Evolutionary conservation across 2,329 filamentous ascomycete species (phyloP).

Genomic region (Aspergillus tamarii): DNA sequence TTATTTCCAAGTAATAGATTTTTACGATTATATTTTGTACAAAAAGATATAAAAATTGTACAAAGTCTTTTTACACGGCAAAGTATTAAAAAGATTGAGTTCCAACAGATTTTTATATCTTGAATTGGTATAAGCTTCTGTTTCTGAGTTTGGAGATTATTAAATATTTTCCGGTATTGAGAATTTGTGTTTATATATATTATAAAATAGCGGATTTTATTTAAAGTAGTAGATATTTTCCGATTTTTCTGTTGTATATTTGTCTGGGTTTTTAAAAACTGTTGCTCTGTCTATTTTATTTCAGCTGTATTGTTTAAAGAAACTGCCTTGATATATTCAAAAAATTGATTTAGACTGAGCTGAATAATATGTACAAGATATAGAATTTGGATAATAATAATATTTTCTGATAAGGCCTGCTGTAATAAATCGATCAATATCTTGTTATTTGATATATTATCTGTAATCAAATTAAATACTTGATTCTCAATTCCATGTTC

Average conservation of each 20-base stretch:
- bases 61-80: constrained; percentile 9
- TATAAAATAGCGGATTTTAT: too few species aligned
- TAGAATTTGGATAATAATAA: too few species aligned
- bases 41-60: too few species aligned
- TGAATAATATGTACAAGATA: neutral
- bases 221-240: too few species aligned
- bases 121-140: constrained; percentile 19
- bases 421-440: neutral
- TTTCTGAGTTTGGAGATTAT: constrained; percentile 11
- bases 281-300: neutral
- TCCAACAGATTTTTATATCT: constrained; percentile 20
- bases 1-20: too few species aligned
- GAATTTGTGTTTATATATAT: too few species aligned
- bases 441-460: neutral
- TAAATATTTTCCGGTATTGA: too few species aligned
- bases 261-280: too few species aligned
- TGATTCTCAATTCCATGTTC: neutral
- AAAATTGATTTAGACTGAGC: neutral
- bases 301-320: neutral
- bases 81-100: constrained; percentile 24
- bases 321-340: neutral
- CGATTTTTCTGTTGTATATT: too few species aligned
- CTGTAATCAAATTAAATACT: too few species aligned
- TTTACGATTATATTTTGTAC: too few species aligned
- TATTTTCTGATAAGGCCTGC: neutral